Evolutionary conservation across 2,329 filamentous ascomycete genomes (phyloP).

Genomic region (Pseudonectria buxi): DNA sequence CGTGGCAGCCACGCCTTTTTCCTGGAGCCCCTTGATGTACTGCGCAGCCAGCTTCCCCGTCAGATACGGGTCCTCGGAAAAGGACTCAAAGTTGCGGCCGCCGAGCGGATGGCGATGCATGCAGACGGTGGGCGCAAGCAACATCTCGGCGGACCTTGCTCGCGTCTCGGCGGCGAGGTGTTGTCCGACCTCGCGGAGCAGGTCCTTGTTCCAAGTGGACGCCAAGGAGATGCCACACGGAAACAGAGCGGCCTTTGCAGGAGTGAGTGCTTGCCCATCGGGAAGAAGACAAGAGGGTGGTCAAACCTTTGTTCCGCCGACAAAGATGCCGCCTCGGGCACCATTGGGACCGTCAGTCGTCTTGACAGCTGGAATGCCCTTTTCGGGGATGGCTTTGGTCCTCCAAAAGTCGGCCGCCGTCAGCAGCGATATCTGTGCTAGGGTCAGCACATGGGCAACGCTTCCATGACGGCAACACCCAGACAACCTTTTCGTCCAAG

Average conservation of each 20-base stretch:
- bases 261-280: not conserved
- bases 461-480: not conserved
- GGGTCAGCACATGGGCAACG: not conserved
- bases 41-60: constrained; percentile 67
- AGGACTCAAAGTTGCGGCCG: constrained; percentile 82
- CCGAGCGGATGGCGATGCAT: constrained; percentile 76
- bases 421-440: constrained; percentile 47
- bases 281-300: too few relatives aligned
- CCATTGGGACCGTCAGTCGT: constrained; percentile 66
- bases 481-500: constrained; percentile 49
- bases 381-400: constrained; percentile 55
- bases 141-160: constrained; percentile 65
- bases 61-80: constrained; percentile 74
- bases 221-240: constrained; percentile 74
- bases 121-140: constrained; percentile 73
- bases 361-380: constrained; percentile 58
- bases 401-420: constrained; percentile 65
- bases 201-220: constrained; percentile 68
- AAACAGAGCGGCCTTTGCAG: constrained; percentile 60
- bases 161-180: constrained; percentile 66
- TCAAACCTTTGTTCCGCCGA: constrained; percentile 55
- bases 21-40: constrained; percentile 67
- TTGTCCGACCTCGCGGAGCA: constrained; percentile 63
- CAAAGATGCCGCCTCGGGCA: constrained; percentile 61
- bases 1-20: constrained; percentile 66